Base-by-base conservation (phyloP, 1,284 basidiomycete species). In the Trichosporon inkin region DNA sequence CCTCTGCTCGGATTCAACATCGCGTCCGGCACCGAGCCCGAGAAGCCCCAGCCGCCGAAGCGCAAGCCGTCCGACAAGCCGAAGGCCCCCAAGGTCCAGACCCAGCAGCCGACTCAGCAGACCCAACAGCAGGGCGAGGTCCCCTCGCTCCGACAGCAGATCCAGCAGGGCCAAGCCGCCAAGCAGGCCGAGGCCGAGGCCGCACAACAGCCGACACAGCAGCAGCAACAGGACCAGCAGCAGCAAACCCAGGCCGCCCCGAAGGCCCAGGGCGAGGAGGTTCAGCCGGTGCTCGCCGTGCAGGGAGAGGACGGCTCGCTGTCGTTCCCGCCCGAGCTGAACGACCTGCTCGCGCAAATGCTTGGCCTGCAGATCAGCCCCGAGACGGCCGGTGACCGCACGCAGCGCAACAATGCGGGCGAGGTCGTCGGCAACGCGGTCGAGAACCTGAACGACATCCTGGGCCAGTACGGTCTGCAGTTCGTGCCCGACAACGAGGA, bases 391-490 rank as follows among this genome's bases (percentile, higher is more conserved):
- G 59, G 56, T n/a, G 63, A 66, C n/a, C 44, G 61, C 17, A 39
- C 61, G 5, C 44, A 49, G 44, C 16, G 10, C 14, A 49, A 32
- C 44, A 32, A 64, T 22, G 35, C 56, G 22, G 58, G 35, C 38
- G 57, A 65, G 49, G 55, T 62, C 7, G 57, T 64, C 19, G 63
- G 63, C 22, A 61, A 67, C 55, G 63, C 62, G 11, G 62, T 74
- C 40, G 65, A 67, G 20, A 57, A 66, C 39, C 62, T 76, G 36
- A 77, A 77, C 68, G 67, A 73, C 36, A 61, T 76, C 39, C 71
- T 76, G 10, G 54, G 56, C 32, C 71, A 67, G 55, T 77, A 74
- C 62, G 73, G 75, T 28, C 67, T 77, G 37, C 70, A 72, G 58
- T 77, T 76, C 55, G 68, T 72, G 37, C 70, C 73, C 47, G 66